A percentile compares a stretch with the other conserved stretches of the same genome.
Evolutionary conservation across 2,329 filamentous ascomycete species (phyloP).

Genomic region (Furcasterigmium furcatum): DNA sequence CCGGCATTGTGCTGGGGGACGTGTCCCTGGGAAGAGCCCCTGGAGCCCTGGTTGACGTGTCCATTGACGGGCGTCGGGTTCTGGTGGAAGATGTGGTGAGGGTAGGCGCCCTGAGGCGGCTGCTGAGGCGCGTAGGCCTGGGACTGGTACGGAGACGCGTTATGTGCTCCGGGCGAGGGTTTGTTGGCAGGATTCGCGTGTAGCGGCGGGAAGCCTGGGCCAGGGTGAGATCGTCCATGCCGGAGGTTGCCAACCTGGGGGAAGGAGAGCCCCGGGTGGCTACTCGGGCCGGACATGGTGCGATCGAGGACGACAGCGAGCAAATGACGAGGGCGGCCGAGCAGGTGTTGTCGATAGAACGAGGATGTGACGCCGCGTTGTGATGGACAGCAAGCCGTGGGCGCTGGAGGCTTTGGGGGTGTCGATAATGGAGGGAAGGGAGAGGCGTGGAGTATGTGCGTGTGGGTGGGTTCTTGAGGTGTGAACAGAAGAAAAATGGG

Average conservation of each 20-base stretch:
- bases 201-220: constrained; percentile 36
- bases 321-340: constrained; percentile 7
- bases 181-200: constrained; percentile 51
- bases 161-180: constrained; percentile 51
- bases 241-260: constrained; percentile 45
- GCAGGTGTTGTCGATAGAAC: neutral
- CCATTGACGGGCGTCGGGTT: constrained; percentile 42
- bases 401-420: constrained; percentile 24
- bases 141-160: constrained; percentile 52
- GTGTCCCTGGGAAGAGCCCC: constrained; percentile 38
- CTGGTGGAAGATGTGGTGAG: constrained; percentile 48
- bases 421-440: constrained; percentile 37
- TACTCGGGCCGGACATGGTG: constrained; percentile 39
- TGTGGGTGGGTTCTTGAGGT: constrained; percentile 21
- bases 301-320: neutral
- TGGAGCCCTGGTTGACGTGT: constrained; percentile 45
- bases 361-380: neutral
- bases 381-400: constrained; percentile 13
- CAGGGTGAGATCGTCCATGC: constrained; percentile 26
- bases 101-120: constrained; percentile 41
- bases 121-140: constrained; percentile 52
- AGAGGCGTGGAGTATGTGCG: constrained; percentile 32
- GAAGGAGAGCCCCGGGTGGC: constrained; percentile 51
- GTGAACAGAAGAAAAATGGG: constrained; percentile 18
- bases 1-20: constrained; percentile 38